Conservation (phyloP, 2,329 filamentous ascomycete genomes). For the Hymenoscyphus fructigenus region DNA sequence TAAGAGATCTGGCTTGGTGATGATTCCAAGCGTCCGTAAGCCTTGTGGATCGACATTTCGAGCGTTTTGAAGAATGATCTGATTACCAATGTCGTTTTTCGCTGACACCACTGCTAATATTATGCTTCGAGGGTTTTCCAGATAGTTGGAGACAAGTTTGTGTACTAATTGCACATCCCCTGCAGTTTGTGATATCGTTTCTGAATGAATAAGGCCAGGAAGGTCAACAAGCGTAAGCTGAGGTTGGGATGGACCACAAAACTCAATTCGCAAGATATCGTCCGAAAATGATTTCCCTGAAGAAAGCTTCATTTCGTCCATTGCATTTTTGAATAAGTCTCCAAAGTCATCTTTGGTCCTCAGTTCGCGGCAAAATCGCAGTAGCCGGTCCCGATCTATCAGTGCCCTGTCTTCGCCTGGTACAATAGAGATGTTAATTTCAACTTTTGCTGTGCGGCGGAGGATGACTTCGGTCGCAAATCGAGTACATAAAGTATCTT, state of each 20-base stretch:
- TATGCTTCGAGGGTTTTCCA: constrained; percentile 55
- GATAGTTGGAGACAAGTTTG: constrained; percentile 50
- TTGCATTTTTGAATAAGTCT: constrained; percentile 23
- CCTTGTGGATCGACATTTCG: constrained; percentile 41
- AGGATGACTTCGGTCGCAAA: constrained; percentile 38
- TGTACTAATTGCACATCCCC: constrained; percentile 42
- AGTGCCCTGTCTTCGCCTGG: constrained; percentile 17
- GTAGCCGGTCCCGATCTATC: constrained; percentile 15
- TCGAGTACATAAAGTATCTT: constrained; percentile 38
- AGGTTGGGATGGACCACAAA: constrained; percentile 34
- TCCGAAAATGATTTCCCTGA: constrained; percentile 30
- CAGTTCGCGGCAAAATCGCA: constrained; percentile 18
- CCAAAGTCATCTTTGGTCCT: constrained; percentile 18
- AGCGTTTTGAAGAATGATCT: constrained; percentile 53
- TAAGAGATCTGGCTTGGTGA: constrained; percentile 59
- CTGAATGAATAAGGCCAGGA: constrained; percentile 53
- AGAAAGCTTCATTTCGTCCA: constrained; percentile 14
- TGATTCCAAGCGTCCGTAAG: constrained; percentile 43
- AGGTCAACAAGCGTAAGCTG: constrained; percentile 60
- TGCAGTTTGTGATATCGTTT: constrained; percentile 47
- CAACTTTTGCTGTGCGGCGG: constrained; percentile 38
- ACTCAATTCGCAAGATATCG: constrained; percentile 22
- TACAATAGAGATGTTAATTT: constrained; percentile 19
- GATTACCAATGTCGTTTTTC: constrained; percentile 61
- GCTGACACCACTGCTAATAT: constrained; percentile 56